Conservation (phyloP, 352 stramenopile genomes). For the Phytophthora hibernalis region DNA sequence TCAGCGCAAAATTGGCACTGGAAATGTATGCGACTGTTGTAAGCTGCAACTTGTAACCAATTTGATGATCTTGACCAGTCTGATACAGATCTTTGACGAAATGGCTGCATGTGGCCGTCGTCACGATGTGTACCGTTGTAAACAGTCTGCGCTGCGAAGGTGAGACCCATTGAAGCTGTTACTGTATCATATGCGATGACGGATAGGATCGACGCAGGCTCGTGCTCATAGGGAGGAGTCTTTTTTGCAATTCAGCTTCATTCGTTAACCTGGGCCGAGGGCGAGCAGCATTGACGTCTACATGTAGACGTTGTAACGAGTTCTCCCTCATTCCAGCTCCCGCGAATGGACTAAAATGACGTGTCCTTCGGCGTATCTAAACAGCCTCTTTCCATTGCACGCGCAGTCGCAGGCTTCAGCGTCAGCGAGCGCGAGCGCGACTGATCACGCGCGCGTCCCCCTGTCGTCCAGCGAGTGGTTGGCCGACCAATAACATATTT, state of each 20-base stretch:
- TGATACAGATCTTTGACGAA: conserved; percentile 8
- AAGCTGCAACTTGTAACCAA: neutral
- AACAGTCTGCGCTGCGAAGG: too few species aligned
- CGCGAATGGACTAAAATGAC: conserved; percentile 39
- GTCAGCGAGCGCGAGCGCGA: conserved; percentile 43
- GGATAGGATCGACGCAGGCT: conserved; percentile 12
- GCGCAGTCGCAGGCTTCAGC: conserved; percentile 38
- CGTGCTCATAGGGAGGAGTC: conserved; percentile 16
- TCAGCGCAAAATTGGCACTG: too few species aligned
- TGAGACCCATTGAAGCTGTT: neutral
- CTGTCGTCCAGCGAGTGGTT: conserved; percentile 43
- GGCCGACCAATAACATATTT: conserved; percentile 66
- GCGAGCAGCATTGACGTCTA: conserved; percentile 13
- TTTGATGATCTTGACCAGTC: neutral
- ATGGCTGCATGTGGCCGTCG: conserved; percentile 3
- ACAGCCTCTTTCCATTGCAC: conserved; percentile 50
- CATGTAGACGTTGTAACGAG: conserved; percentile 18
- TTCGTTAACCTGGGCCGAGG: conserved; percentile 51
- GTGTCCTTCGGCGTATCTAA: conserved; percentile 75
- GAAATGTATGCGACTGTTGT: too few species aligned
- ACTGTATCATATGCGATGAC: conserved; percentile 19
- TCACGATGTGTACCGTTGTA: too few species aligned
- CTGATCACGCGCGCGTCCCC: conserved; percentile 33
- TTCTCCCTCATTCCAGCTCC: conserved; percentile 28
- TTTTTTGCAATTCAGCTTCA: conserved; percentile 68